Conservation (phyloP, 768 basidiomycete species). For the Tulasnella sp. region DNA sequence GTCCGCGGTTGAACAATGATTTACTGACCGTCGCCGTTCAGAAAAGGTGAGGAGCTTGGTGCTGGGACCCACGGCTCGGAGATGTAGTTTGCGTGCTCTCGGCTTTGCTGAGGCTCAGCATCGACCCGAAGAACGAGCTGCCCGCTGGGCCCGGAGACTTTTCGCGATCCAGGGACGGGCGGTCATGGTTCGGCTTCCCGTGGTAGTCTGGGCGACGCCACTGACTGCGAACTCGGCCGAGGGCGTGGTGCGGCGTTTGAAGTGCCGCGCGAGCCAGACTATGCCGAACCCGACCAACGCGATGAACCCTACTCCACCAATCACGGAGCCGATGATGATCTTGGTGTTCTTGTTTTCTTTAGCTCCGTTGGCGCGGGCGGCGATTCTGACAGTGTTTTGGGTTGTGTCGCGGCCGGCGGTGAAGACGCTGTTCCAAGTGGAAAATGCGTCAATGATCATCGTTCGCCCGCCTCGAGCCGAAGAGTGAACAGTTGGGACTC, state of each 20-base stretch:
- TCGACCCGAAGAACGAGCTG: conserved; percentile 23
- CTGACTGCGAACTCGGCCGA: background rate
- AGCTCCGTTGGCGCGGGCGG: background rate
- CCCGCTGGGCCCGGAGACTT: background rate
- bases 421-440: conserved; percentile 13
- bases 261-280: conserved; percentile 4
- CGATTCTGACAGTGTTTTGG: conserved; percentile 30
- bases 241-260: conserved; percentile 11
- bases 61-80: conserved; percentile 21
- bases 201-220: background rate
- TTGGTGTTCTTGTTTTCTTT: conserved; percentile 5
- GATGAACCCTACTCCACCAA: conserved; percentile 34
- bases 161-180: background rate
- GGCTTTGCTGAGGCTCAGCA: background rate
- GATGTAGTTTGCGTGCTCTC: conserved; percentile 5
- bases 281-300: background rate
- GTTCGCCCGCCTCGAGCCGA: background rate
- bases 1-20: background rate
- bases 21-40: background rate
- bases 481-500: background rate
- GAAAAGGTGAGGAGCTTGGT: background rate
- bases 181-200: background rate
- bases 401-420: conserved; percentile 9
- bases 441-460: background rate
- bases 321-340: conserved; percentile 34